phyloP scores from a whole-genome alignment of 306 rosid species.

The Prunus salicina region DNA sequence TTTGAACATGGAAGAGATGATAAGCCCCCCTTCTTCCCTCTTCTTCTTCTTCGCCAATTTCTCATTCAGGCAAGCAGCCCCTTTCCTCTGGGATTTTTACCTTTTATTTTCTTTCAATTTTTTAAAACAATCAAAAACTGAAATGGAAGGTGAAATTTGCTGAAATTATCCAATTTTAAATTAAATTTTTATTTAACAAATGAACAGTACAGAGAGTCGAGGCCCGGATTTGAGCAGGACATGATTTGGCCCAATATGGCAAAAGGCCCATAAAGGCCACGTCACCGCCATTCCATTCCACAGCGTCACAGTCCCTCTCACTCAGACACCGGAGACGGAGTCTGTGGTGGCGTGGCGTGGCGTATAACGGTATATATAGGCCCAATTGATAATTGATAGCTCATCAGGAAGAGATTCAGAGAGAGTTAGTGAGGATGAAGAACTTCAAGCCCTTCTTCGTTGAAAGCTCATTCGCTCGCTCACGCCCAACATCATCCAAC shows the following conservation, averaged over 20 bases:
- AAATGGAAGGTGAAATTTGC: not conserved
- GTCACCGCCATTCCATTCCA: not conserved
- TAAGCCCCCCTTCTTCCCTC: not conserved
- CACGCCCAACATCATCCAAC: constrained; percentile 2
- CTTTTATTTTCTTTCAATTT: not conserved
- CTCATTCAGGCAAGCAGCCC: not conserved
- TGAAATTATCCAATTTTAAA: not conserved
- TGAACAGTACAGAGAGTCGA: not conserved
- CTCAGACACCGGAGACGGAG: not conserved
- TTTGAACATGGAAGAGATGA: no score
- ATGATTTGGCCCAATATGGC: not conserved
- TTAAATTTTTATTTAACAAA: no score
- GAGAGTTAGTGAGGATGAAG: not conserved
- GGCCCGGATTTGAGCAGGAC: not conserved
- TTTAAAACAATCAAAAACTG: not conserved
- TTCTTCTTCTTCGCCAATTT: not conserved
- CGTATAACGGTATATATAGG: no score
- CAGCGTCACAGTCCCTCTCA: no score
- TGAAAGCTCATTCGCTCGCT: not conserved
- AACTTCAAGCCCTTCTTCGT: not conserved
- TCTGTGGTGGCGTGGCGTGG: no score
- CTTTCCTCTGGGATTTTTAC: not conserved
- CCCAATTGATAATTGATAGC: no score
- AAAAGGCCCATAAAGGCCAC: not conserved
- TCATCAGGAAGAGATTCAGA: no score